phyloP scores from a whole-genome alignment of 1,139 yeast genomes.

The Saccharomyces hybrid region DNA sequence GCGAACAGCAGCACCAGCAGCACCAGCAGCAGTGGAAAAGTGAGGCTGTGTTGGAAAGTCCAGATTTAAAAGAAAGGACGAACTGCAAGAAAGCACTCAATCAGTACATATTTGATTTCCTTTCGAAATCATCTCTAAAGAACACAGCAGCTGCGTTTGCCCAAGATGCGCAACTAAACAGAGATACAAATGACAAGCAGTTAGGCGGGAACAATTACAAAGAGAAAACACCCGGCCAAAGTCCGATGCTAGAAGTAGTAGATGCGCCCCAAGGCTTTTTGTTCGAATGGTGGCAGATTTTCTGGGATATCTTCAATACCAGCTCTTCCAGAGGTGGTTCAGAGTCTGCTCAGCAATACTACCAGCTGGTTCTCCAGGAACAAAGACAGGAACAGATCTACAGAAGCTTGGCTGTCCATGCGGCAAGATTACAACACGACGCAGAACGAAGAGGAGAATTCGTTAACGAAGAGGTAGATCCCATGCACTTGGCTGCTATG shows the following conservation, averaged over 20 bases:
- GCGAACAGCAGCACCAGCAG: slow-evolving; percentile 2
- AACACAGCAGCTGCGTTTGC: slow-evolving; percentile 67
- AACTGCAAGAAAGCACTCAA: slow-evolving; percentile 46
- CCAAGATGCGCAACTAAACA: slow-evolving; percentile 53
- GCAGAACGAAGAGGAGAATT: slow-evolving; percentile 26
- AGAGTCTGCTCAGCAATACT: slow-evolving; percentile 60
- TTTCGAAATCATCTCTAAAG: slow-evolving; percentile 62
- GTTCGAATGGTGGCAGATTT: slow-evolving; percentile 93
- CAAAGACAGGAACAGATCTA: slow-evolving; percentile 53
- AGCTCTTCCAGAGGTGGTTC: slow-evolving; percentile 58
- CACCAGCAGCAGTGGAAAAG: slow-evolving; percentile 1
- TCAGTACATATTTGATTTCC: slow-evolving; percentile 80
- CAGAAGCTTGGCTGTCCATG: slow-evolving; percentile 38
- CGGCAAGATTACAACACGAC: slow-evolving; percentile 32
- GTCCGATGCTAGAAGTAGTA: slow-evolving; percentile 28
- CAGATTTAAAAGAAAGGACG: background rate
- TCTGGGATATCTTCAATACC: slow-evolving; percentile 90
- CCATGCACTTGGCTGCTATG: slow-evolving; percentile 15
- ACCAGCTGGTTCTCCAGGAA: slow-evolving; percentile 57
- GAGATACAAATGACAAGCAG: slow-evolving; percentile 1
- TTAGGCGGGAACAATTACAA: too few relatives aligned
- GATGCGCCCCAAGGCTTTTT: slow-evolving; percentile 85
- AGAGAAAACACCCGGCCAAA: background rate
- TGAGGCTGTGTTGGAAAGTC: background rate
- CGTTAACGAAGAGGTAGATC: slow-evolving; percentile 18